Evolutionary conservation across 2,329 filamentous ascomycete genomes (phyloP).

Genomic region (Beauveria asiatica): DNA sequence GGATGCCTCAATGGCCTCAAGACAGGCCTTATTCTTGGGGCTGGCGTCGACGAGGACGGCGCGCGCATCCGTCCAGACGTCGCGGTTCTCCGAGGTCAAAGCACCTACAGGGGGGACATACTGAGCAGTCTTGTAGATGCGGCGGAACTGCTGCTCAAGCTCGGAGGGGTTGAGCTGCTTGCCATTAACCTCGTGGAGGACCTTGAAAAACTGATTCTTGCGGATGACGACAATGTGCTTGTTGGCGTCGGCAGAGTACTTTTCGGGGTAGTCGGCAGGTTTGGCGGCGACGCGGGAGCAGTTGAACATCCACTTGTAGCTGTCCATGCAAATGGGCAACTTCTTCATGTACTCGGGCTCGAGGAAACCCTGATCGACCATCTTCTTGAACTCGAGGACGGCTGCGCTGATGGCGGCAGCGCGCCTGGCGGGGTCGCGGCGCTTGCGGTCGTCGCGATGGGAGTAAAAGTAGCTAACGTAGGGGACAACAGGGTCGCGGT

Average conservation of each 20-base stretch:
- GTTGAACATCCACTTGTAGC: conserved; percentile 99
- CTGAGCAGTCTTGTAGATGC: conserved; percentile 70
- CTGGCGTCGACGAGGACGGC: conserved; percentile 67
- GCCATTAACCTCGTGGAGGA: conserved; percentile 71
- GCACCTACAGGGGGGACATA: conserved; percentile 68
- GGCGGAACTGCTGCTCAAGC: conserved; percentile 81
- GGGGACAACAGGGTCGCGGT: conserved; percentile 91
- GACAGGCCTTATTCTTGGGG: conserved; percentile 65
- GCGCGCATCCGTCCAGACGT: conserved; percentile 83
- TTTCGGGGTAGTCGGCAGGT: conserved; percentile 73
- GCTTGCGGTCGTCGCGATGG: conserved; percentile 83
- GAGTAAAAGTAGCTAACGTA: conserved; percentile 99
- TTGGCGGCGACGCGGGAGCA: conserved; percentile 74
- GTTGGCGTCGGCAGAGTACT: conserved; percentile 66
- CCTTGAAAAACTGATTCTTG: conserved; percentile 97
- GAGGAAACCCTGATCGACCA: conserved; percentile 72
- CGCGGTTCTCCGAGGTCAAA: conserved; percentile 86
- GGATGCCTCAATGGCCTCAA: conserved; percentile 77
- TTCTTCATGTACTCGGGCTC: conserved; percentile 99
- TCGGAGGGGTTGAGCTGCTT: conserved; percentile 82
- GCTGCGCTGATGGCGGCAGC: conserved; percentile 84
- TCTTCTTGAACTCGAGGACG: conserved; percentile 86
- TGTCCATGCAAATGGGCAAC: conserved; percentile 95
- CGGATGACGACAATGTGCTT: conserved; percentile 84
- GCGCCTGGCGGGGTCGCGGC: conserved; percentile 82